Evolutionary conservation across 495 filamentous ascomycete species (phyloP), one percentile per base, ranked within the genome.

Genomic region (Neohortaea acidophila): DNA sequence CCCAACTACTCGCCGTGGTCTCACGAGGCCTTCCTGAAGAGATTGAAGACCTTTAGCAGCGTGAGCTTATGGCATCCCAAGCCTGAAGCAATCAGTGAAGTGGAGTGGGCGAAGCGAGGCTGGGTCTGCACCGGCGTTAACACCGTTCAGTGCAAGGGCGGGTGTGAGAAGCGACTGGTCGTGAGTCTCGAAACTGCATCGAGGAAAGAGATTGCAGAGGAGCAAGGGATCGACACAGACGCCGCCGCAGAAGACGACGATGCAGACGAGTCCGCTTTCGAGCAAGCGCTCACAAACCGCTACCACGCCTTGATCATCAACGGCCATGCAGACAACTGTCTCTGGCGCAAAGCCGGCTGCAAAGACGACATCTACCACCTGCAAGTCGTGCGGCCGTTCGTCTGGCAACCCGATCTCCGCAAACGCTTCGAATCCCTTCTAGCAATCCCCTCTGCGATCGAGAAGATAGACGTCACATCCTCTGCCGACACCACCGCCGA

Each of bases 81-180:
- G 61, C 83, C 89, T 2, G 65, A 80, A 9, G 59, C 63, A 24
- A 77, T 96, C 46, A 85, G 74, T 52, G 89, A 96, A 59, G 80
- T 94, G 4, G 75, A 82, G 58, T 97, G 91, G 91, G 85, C 87
- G 5, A 94, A 86, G 64, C 67, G 80, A 21, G 89, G 89, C 2
- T 97, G 89, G 89, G 67, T 74, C 2, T 94, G 87, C 53, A 70
- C 77, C 15, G 80, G 77, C 47, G 74, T 73, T 48, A 80, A 89
- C 57, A 74, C 77, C 9, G 85, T 96, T 25, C 69, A 69, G 18
- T 97, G 89, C 58, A 66, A 75, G 11, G 74, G 73, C 21, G 72
- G 86, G 3, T 96, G 89, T 54, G 75, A 75, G 43, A 72, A 74
- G 43, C 80, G 89, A 47, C 65, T 94, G 18, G 69, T 84, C 2